Conservation (phyloP, 441 rosid genomes). For the Mallotus repandus region DNA sequence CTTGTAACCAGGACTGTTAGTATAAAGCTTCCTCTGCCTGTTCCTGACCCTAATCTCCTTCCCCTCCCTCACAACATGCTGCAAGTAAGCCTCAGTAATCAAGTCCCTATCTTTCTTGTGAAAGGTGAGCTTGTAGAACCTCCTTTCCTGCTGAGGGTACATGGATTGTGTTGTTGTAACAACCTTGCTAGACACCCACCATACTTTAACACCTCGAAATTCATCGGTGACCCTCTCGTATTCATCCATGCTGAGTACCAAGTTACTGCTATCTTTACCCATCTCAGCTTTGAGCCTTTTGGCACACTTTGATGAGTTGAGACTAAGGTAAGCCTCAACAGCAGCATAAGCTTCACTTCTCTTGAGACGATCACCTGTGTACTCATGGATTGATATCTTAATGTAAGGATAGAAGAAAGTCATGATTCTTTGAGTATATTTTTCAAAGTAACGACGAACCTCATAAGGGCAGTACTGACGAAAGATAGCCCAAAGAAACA, state of each 20-base stretch:
- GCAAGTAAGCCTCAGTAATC: constrained; percentile 50
- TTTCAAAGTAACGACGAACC: constrained; percentile 43
- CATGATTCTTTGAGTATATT: constrained; percentile 32
- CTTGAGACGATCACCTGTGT: constrained; percentile 49
- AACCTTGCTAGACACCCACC: constrained; percentile 55
- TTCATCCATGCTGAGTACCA: constrained; percentile 65
- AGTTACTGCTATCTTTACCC: constrained; percentile 43
- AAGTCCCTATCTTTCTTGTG: constrained; percentile 52
- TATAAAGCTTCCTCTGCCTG: constrained; percentile 60
- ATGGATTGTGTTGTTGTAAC: constrained; percentile 27
- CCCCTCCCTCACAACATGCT: constrained; percentile 56
- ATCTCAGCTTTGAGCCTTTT: constrained; percentile 59
- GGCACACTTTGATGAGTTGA: constrained; percentile 43
- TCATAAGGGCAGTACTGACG: constrained; percentile 55
- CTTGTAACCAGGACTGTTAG: constrained; percentile 50
- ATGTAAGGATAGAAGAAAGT: constrained; percentile 47
- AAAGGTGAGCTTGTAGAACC: constrained; percentile 54
- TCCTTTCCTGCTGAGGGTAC: constrained; percentile 53
- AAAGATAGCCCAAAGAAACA: constrained; percentile 58
- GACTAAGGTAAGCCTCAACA: constrained; percentile 55
- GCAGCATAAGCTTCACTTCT: constrained; percentile 58
- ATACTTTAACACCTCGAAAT: constrained; percentile 41
- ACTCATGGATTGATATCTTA: constrained; percentile 52
- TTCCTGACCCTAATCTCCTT: constrained; percentile 45
- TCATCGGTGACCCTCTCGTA: constrained; percentile 54